A percentile compares a stretch with the other conserved stretches of the same genome.
phyloP scores from a whole-genome alignment of 345 rosid species.

The Mercurialis annua region DNA sequence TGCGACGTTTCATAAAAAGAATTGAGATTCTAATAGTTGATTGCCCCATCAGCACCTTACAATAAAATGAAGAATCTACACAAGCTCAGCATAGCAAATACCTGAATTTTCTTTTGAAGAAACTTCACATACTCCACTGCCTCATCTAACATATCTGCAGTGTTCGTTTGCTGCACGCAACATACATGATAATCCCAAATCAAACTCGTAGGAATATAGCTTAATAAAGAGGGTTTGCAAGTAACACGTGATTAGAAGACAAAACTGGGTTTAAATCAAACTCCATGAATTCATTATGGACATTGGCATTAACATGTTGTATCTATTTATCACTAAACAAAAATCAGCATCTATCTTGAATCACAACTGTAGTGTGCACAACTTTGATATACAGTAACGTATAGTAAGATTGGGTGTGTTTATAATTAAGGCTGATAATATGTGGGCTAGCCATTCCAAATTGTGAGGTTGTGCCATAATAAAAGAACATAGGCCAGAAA shows the following conservation, averaged over 20 bases:
- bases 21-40: neutral
- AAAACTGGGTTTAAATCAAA: neutral
- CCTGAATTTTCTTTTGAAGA: constrained; percentile 82
- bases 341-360: no score
- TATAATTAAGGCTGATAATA: no score
- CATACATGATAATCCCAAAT: constrained; percentile 1
- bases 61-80: neutral
- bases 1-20: neutral
- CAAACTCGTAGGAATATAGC: neutral
- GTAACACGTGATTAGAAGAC: neutral
- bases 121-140: constrained; percentile 74
- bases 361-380: no score
- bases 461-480: no score
- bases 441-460: no score
- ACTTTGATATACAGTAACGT: no score
- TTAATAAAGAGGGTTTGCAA: neutral
- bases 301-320: neutral
- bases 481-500: no score
- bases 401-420: no score
- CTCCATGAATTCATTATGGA: neutral
- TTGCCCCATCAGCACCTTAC: neutral
- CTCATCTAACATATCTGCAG: constrained; percentile 87
- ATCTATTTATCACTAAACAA: neutral
- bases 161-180: constrained; percentile 74
- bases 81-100: constrained; percentile 21